Conservation (phyloP, 1,284 basidiomycete species). For the Peniophora sp. region DNA sequence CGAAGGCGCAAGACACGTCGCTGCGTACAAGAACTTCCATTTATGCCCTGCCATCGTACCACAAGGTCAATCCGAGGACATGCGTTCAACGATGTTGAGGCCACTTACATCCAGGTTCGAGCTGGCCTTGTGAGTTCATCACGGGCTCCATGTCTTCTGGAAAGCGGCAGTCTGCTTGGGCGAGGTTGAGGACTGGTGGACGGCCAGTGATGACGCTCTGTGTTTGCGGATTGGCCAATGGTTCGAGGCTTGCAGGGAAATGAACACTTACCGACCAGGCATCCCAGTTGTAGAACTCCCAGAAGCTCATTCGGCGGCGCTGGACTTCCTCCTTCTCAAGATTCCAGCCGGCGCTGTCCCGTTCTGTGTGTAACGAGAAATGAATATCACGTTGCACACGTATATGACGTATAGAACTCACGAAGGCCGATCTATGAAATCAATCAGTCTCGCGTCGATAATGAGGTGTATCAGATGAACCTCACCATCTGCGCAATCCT, state of each 20-base stretch:
- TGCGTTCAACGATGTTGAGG: constrained; percentile 1
- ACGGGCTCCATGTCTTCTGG: constrained; percentile 34
- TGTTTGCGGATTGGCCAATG: too few relatives aligned
- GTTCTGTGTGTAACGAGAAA: constrained; percentile 27
- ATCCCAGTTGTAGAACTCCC: constrained; percentile 47
- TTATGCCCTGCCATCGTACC: constrained; percentile 31
- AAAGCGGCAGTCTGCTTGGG: constrained; percentile 41
- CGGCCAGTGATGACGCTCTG: constrained; percentile 41
- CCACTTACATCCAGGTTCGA: constrained; percentile 36
- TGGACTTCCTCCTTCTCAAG: constrained; percentile 40
- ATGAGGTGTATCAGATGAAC: constrained; percentile 5
- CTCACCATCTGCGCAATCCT: constrained; percentile 38
- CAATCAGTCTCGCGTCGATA: background rate
- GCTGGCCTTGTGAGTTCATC: constrained; percentile 21
- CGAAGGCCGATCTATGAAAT: constrained; percentile 39
- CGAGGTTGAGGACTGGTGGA: constrained; percentile 35
- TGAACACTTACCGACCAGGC: constrained; percentile 34
- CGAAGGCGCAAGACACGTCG: constrained; percentile 34
- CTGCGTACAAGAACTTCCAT: constrained; percentile 40
- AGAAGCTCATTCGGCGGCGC: constrained; percentile 40
- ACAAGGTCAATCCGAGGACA: constrained; percentile 1
- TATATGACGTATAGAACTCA: constrained; percentile 21
- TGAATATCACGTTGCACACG: background rate
- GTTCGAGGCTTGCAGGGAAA: constrained; percentile 1
- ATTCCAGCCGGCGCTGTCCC: constrained; percentile 44